Percentiles rank a stretch among this genome's conserved stretches.
phyloP scores from a whole-genome alignment of 345 rosid species.

The Rhizophora apiculata region DNA sequence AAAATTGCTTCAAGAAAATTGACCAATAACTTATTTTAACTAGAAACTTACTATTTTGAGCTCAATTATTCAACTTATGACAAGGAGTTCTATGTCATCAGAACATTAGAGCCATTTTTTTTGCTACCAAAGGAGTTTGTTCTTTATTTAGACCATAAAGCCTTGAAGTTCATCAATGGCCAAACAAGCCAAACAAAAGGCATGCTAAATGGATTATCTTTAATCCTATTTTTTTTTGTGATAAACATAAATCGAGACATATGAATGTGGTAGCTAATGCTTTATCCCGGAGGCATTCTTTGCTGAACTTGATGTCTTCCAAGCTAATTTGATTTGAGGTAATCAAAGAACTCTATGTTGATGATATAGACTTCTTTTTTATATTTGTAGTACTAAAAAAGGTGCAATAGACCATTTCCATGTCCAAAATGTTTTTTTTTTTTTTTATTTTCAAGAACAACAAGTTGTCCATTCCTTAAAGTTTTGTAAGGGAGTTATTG shows the following conservation, averaged over 20 bases:
- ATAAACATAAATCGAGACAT: neutral
- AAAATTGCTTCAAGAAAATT: too few relatives aligned
- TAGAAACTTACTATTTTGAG: too few relatives aligned
- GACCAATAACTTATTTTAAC: too few relatives aligned
- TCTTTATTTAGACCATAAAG: neutral
- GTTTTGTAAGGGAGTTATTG: too few relatives aligned
- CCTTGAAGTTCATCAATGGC: neutral
- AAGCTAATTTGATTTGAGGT: neutral
- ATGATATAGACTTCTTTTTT: neutral
- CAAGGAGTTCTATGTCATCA: too few relatives aligned
- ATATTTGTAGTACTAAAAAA: neutral
- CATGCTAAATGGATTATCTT: neutral
- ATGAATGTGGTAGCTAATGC: neutral
- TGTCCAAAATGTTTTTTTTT: neutral
- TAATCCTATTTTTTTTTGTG: neutral
- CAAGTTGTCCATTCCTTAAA: too few relatives aligned
- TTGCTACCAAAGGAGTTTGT: neutral
- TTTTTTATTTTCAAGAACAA: too few relatives aligned
- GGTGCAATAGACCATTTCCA: neutral
- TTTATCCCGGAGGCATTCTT: neutral
- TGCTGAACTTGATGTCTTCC: neutral
- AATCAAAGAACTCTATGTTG: neutral
- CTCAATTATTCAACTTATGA: too few relatives aligned
- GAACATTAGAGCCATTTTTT: neutral
- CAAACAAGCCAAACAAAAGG: neutral